A percentile compares a stretch with the other conserved stretches of the same genome.
These are phyloP conservation scores for Pythium utonaiense DNA, from an alignment of 352 stramenopile genomes.

Conservation along the genomic window DNA sequence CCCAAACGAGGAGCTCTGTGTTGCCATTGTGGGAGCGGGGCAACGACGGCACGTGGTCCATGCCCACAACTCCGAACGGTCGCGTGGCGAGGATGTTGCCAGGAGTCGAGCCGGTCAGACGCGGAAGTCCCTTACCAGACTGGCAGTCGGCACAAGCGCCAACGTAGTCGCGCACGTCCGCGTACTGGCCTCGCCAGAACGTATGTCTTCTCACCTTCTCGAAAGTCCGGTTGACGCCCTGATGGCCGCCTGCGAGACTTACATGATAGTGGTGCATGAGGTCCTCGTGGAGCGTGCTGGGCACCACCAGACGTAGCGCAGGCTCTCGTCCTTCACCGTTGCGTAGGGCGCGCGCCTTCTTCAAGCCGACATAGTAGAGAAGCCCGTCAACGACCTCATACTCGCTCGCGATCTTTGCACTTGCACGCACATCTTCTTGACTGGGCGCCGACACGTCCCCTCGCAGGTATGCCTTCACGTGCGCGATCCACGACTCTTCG, in stretches of 20 bases:
- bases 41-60: slow-evolving; percentile 12
- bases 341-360: no score
- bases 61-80: slow-evolving; percentile 3
- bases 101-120: no score
- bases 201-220: not conserved
- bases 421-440: no score
- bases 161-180: slow-evolving; percentile 4
- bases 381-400: no score
- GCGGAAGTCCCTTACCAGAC: slow-evolving; percentile 10
- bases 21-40: not conserved
- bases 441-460: no score
- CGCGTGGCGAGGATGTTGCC: slow-evolving; percentile 1
- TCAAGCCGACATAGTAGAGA: no score
- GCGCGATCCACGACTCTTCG: slow-evolving; percentile 11
- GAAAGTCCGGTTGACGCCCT: slow-evolving; percentile 1
- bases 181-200: not conserved
- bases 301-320: not conserved
- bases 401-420: not conserved
- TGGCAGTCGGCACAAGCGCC: slow-evolving; percentile 3
- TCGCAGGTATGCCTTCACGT: no score
- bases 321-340: no score
- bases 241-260: not conserved
- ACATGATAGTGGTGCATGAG: not conserved
- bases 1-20: slow-evolving; percentile 3
- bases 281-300: not conserved